Evolutionary conservation across 2,329 filamentous ascomycete species (phyloP).

Genomic region (Myriosclerotinia duriaeana): DNA sequence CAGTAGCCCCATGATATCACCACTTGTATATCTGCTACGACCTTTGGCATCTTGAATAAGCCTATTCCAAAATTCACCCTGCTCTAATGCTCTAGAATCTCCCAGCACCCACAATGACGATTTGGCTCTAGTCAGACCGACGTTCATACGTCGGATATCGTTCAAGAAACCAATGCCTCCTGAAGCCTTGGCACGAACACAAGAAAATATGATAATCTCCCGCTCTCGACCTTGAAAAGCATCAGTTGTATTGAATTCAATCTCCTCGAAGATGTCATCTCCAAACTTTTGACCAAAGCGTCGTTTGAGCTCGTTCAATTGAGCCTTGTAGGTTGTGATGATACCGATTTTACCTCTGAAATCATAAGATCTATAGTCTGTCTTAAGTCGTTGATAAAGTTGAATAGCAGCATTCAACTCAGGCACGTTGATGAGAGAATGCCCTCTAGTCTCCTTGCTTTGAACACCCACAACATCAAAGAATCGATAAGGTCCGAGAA

Average conservation of each 20-base stretch:
- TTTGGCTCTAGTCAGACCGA: slow-evolving; percentile 93
- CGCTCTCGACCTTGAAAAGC: slow-evolving; percentile 96
- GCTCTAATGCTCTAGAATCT: slow-evolving; percentile 80
- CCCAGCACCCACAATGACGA: slow-evolving; percentile 96
- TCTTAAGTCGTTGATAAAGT: slow-evolving; percentile 75
- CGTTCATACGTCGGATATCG: slow-evolving; percentile 98
- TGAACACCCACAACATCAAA: slow-evolving; percentile 94
- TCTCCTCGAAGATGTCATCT: slow-evolving; percentile 67
- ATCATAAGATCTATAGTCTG: slow-evolving; percentile 68
- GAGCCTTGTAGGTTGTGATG: slow-evolving; percentile 97
- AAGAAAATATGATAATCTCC: slow-evolving; percentile 98
- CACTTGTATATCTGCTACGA: slow-evolving; percentile 75
- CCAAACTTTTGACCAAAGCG: slow-evolving; percentile 75
- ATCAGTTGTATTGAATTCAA: slow-evolving; percentile 99
- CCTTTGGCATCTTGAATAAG: slow-evolving; percentile 78
- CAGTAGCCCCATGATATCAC: slow-evolving; percentile 57
- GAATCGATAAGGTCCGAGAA: slow-evolving; percentile 92
- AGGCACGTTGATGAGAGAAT: slow-evolving; percentile 84
- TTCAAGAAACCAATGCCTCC: slow-evolving; percentile 98
- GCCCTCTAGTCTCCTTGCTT: slow-evolving; percentile 74
- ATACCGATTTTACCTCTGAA: slow-evolving; percentile 86
- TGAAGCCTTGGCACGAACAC: slow-evolving; percentile 86
- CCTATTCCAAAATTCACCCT: slow-evolving; percentile 87
- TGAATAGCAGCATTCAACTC: slow-evolving; percentile 85
- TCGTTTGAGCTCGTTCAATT: slow-evolving; percentile 74